These are phyloP conservation scores for Kodamaea kakaduensis DNA, from an alignment of 805 yeast species.

Conservation along the genomic window DNA sequence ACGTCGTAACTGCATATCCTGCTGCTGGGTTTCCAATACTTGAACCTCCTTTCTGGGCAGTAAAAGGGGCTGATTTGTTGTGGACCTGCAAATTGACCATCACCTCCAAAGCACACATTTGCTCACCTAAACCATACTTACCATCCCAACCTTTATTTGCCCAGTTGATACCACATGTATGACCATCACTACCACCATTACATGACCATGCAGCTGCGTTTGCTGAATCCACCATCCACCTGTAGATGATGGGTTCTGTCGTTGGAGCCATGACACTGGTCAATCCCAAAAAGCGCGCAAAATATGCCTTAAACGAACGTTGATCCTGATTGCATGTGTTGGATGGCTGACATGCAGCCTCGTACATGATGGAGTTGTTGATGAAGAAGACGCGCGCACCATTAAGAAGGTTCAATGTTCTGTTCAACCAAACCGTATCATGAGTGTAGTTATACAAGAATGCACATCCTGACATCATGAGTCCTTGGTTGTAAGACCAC, in stretches of 20 bases:
- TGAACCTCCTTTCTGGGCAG: constrained; percentile 63
- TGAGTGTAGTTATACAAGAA: constrained; percentile 71
- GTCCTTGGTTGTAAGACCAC: constrained; percentile 88
- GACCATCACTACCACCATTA: constrained; percentile 77
- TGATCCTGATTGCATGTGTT: constrained; percentile 78
- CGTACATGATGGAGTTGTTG: constrained; percentile 53
- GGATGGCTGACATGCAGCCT: constrained; percentile 74
- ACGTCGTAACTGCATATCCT: constrained; percentile 47
- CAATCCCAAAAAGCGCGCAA: constrained; percentile 68
- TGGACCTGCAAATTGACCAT: constrained; percentile 44
- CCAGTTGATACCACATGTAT: constrained; percentile 80
- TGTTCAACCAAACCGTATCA: constrained; percentile 59
- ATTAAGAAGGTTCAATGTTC: constrained; percentile 52
- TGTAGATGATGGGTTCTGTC: constrained; percentile 43
- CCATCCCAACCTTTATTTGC: constrained; percentile 54
- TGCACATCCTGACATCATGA: constrained; percentile 76
- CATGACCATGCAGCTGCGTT: constrained; percentile 65
- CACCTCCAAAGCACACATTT: constrained; percentile 68
- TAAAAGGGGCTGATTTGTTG: constrained; percentile 53
- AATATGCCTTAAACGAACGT: constrained; percentile 85
- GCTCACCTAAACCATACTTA: constrained; percentile 72
- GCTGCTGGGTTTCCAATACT: constrained; percentile 66
- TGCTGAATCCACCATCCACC: constrained; percentile 40
- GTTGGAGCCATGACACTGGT: constrained; percentile 71
- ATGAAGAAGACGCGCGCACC: constrained; percentile 56